A percentile compares a stretch with the other conserved stretches of the same genome.
Conservation (phyloP, 2,329 filamentous ascomycete species). For the Fusarium sp. region DNA sequence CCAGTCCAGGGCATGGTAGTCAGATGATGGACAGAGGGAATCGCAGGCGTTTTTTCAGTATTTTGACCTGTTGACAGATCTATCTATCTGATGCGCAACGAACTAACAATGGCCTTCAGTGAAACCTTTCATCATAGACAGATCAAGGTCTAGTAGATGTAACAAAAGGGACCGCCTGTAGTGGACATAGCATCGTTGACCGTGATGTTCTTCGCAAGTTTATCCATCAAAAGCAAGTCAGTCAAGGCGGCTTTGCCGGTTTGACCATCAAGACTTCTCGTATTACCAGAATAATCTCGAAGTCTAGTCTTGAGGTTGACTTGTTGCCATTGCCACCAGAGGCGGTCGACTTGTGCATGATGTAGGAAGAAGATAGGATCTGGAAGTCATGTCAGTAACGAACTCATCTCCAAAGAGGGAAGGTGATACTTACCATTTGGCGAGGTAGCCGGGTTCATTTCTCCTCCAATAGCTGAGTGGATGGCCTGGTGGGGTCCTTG, state of each 20-base stretch:
- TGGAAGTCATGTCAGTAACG: rapidly evolving
- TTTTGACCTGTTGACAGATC: too few relatives aligned
- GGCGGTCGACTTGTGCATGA: background rate
- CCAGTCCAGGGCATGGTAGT: too few relatives aligned
- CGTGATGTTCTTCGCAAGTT: background rate
- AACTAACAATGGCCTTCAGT: too few relatives aligned
- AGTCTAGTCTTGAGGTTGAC: background rate
- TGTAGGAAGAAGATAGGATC: conserved; percentile 12
- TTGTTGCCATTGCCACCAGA: background rate
- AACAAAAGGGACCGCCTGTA: background rate
- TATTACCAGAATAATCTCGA: background rate
- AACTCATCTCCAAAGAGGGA: too few relatives aligned
- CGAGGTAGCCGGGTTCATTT: conserved; percentile 25
- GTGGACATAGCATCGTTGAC: background rate
- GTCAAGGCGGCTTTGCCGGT: background rate
- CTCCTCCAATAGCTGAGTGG: conserved; percentile 12
- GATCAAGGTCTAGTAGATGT: background rate
- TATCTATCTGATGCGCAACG: too few relatives aligned
- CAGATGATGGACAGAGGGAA: too few relatives aligned
- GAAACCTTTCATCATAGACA: too few relatives aligned
- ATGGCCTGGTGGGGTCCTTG: conserved; percentile 12
- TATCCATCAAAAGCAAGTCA: background rate
- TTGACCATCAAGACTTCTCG: background rate
- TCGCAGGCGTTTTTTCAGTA: too few relatives aligned
- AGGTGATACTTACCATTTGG: conserved; percentile 18